Evolutionary conservation across 192 early-diverging fungal genomes (phyloP), one percentile per base, ranked within the genome.

Genomic region (Backusella liffmaniae): DNA sequence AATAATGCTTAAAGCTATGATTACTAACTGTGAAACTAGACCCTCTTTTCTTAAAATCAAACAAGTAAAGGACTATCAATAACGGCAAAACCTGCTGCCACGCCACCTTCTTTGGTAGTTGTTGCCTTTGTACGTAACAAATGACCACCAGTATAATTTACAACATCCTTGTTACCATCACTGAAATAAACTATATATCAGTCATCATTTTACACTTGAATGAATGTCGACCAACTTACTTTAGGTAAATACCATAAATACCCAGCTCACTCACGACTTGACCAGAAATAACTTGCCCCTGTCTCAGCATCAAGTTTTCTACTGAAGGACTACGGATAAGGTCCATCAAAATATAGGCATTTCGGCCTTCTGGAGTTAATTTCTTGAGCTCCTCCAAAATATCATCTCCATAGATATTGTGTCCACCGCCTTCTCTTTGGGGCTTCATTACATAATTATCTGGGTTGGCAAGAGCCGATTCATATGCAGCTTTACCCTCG

Each of bases 341-440:
- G 69, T 98, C 96, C 98, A 99, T 99, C 13, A 99, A 81, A 72
- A 99, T 99, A 73, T 93, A 97, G 0, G 92, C 95, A 76, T 89
- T 91, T 13, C 93, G 85, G 76, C 95, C 94, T 46, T 90, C 80
- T 23, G 73, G 80, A 2, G 87, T 78, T 53, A 98, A 65, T 23
- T 78, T 77, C 9, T 71, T 56, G 4, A 99, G 73, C 7, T 80
- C 73, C 9, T 29, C 67, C 1, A 90, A 88, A 74, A 99, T 95
- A 76, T 98, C 94, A 18, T 88, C 78, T 16, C 94, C 93, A 77
- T 99, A 99, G 13, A 95, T 84, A 85, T 99, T 99, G 85, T 98
- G 95, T 75, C 92, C 97, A 66, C 97, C 97, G 3, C 97, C 97
- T 81, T 99, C 96, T 49, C 97, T 90, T 82, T 99, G 97, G 5